Conservation (phyloP, 441 rosid genomes). For the Eruca vesicaria region DNA sequence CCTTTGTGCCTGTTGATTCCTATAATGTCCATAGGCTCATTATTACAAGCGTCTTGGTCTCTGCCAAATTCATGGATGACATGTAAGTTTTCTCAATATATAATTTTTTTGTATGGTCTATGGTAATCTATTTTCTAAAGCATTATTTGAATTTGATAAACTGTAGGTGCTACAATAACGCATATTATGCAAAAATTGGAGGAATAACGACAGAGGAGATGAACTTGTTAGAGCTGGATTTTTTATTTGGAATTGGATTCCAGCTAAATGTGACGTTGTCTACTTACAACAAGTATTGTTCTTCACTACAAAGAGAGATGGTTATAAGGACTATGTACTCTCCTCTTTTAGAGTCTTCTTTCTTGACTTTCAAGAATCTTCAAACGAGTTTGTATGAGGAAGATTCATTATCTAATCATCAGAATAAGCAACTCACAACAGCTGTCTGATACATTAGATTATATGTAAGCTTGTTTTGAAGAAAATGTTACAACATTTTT, state of each 20-base stretch:
- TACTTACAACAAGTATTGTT: slow-evolving; percentile 54
- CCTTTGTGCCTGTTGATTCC: slow-evolving; percentile 60
- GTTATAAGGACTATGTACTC: slow-evolving; percentile 42
- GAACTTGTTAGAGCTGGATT: slow-evolving; percentile 80
- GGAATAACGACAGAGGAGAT: slow-evolving; percentile 80
- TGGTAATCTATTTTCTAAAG: not conserved
- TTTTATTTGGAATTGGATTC: slow-evolving; percentile 77
- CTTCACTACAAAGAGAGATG: slow-evolving; percentile 62
- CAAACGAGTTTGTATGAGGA: slow-evolving; percentile 44
- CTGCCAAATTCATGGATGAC: slow-evolving; percentile 94
- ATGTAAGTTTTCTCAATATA: slow-evolving; percentile 48
- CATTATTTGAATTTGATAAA: not conserved
- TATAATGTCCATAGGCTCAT: slow-evolving; percentile 78
- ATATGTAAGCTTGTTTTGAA: not conserved
- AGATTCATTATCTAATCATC: slow-evolving; percentile 45
- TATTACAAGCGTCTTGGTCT: slow-evolving; percentile 79
- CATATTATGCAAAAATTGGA: slow-evolving; percentile 79
- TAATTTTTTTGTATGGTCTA: not conserved
- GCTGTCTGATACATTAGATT: slow-evolving; percentile 21
- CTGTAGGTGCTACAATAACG: slow-evolving; percentile 70
- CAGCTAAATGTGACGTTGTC: slow-evolving; percentile 66
- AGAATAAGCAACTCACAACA: slow-evolving; percentile 40
- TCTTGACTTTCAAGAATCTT: slow-evolving; percentile 23
- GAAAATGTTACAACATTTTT: not conserved
- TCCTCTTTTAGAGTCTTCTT: slow-evolving; percentile 30